Evolutionary conservation across 441 rosid genomes (phyloP).

Genomic region (Hypseocharis bilobata): DNA sequence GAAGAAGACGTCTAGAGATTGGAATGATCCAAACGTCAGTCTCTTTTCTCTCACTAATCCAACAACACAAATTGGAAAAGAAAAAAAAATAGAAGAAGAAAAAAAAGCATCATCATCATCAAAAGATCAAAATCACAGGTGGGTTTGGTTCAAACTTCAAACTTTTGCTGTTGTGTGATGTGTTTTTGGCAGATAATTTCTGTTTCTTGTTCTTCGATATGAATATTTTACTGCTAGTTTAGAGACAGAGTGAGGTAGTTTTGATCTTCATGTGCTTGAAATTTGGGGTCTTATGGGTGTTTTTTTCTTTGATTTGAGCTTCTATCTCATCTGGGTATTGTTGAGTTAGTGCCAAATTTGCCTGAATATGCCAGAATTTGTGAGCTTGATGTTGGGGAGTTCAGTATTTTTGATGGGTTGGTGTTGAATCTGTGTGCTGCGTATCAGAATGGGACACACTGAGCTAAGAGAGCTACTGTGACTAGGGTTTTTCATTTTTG

Average conservation of each 20-base stretch:
- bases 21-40: slow-evolving; percentile 1
- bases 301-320: background rate
- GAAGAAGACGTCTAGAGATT: slow-evolving; percentile 3
- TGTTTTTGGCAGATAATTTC: background rate
- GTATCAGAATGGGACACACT: background rate
- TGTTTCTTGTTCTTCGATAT: background rate
- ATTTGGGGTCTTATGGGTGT: background rate
- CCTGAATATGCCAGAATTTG: background rate
- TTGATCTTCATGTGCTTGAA: background rate
- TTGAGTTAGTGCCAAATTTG: background rate
- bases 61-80: too few species aligned
- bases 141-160: background rate
- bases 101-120: background rate
- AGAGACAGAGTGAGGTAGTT: background rate
- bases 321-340: background rate
- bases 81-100: too few species aligned
- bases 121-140: background rate
- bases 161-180: background rate
- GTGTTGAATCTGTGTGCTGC: background rate
- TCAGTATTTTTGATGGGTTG: background rate
- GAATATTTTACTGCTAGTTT: background rate
- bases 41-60: background rate
- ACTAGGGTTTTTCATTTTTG: background rate
- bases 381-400: background rate
- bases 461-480: background rate